Base-by-base conservation (phyloP, 371 early-diverging fungal genomes). In the Haplosporangium sp. region DNA sequence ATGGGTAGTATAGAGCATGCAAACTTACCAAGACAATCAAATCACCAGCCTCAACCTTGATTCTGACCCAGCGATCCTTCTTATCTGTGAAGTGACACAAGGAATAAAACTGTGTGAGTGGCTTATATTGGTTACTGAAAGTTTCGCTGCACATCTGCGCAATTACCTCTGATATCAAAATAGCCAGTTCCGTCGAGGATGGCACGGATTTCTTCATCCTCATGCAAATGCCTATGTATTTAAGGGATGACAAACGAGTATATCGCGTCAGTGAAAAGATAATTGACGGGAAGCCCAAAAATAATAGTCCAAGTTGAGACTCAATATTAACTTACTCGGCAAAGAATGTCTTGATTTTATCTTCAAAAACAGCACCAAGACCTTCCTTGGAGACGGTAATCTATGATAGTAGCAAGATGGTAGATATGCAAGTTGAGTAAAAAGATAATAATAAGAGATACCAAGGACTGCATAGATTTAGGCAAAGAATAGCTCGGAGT, bases 201-300 rank as follows among this genome's bases (percentile, higher is more conserved):
- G 74, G 85, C 97, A 38, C 99, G 93, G 70, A 98, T 97, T 84
- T 98, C 98, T 85, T 98, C 99, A 81, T 98, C 98, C 77, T 96
- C 97, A 83, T 97, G 98, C 70, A 97, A 85, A 84, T 98, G 97
- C 71, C 92, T 91, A 77, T 13, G 13, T 13, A 27, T 27, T 27
- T 27, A 27, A 27, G 27, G 27, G 27, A 27, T 27, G 27, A 27
- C 27, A 27, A 27, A 27, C 27, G 1, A 27, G 27, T 27, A 44
- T 44, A 44, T 44, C 44, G 13, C 9, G 44, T 44, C 44, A 53
- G 7, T n/a, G 9, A 53, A 53, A 2, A 34, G 34, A 52, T 52
- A 20, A 6, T 13, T n/a, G 7, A 20, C 6, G 53, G 53, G 6
- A 52, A 34, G 20, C 10, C 9, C 27, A 27, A 27, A 27, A 27